A percentile compares a stretch with the other conserved stretches of the same genome.
Conservation (phyloP, 208 protist genomes). For the Trypanosoma mega region DNA sequence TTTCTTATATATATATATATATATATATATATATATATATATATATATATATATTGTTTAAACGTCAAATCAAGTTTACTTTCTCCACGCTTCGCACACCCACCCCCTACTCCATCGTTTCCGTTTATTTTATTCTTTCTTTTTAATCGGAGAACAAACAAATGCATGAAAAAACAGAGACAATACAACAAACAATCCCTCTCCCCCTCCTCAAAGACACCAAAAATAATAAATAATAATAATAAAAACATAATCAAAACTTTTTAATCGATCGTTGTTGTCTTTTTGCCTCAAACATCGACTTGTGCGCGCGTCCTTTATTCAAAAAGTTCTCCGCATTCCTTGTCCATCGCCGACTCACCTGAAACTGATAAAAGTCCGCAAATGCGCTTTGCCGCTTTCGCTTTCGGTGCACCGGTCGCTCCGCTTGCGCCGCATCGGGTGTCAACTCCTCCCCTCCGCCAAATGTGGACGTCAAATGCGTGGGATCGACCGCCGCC, state of each 20-base stretch:
- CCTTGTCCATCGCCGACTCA: slow-evolving; percentile 80
- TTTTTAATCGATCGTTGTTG: slow-evolving; percentile 85
- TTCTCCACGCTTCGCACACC: not conserved
- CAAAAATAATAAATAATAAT: no score
- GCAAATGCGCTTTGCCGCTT: slow-evolving; percentile 54
- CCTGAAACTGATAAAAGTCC: slow-evolving; percentile 91
- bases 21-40: no score
- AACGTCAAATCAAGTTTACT: not conserved
- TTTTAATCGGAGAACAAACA: no score
- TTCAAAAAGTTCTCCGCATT: slow-evolving; percentile 88
- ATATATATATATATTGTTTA: no score
- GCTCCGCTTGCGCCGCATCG: slow-evolving; percentile 44
- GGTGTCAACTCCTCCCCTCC: slow-evolving; percentile 22
- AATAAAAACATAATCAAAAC: slow-evolving; percentile 37
- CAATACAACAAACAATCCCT: no score
- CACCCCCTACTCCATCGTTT: not conserved
- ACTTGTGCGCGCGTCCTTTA: slow-evolving; percentile 66
- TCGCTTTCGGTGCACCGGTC: slow-evolving; percentile 55
- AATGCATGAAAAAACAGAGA: no score
- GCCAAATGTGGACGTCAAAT: slow-evolving; percentile 69
- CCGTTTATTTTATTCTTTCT: slow-evolving; percentile 2
- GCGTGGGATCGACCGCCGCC: slow-evolving; percentile 35
- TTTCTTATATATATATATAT: not conserved
- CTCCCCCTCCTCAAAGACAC: no score
- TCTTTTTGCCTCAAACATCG: slow-evolving; percentile 81